These are phyloP conservation scores for Nymphaea colorata DNA, from an alignment of 164 flowering plant genomes.

Conservation along the genomic window DNA sequence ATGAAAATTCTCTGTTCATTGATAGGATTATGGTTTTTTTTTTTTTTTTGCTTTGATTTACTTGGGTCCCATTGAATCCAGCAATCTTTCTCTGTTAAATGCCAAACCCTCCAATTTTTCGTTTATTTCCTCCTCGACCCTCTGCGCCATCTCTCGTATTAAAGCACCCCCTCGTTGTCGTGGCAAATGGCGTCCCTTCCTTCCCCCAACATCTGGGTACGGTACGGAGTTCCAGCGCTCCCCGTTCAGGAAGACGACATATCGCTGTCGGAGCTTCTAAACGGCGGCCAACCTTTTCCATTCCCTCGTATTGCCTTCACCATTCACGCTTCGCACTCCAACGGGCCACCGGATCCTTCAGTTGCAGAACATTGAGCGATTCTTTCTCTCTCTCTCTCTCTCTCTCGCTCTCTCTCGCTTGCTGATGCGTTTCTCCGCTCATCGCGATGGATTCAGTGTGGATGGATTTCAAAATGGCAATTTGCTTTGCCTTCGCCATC, in stretches of 20 bases:
- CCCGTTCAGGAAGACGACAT: neutral
- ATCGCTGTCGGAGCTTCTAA: neutral
- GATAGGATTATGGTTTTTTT: too few species aligned
- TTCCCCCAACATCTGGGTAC: too few species aligned
- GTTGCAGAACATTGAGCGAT: neutral
- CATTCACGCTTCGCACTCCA: neutral
- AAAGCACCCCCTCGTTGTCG: too few species aligned
- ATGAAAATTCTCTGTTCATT: too few species aligned
- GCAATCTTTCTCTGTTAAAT: too few species aligned
- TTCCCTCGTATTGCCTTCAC: neutral
- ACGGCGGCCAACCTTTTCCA: neutral
- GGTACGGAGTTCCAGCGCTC: neutral
- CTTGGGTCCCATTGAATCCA: too few species aligned
- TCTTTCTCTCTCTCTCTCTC: neutral
- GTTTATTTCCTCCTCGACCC: too few species aligned
- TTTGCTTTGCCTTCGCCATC: conserved; percentile 44
- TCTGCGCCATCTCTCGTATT: too few species aligned
- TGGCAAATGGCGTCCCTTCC: too few species aligned
- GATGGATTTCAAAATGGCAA: conserved; percentile 24
- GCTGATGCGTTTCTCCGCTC: neutral
- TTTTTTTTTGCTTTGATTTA: too few species aligned
- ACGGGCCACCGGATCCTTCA: neutral
- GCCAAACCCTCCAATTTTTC: too few species aligned
- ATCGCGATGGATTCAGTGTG: neutral
- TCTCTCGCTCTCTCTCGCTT: neutral